phyloP scores from a whole-genome alignment of 352 stramenopile genomes.

The Halophytophthora batemanensis region DNA sequence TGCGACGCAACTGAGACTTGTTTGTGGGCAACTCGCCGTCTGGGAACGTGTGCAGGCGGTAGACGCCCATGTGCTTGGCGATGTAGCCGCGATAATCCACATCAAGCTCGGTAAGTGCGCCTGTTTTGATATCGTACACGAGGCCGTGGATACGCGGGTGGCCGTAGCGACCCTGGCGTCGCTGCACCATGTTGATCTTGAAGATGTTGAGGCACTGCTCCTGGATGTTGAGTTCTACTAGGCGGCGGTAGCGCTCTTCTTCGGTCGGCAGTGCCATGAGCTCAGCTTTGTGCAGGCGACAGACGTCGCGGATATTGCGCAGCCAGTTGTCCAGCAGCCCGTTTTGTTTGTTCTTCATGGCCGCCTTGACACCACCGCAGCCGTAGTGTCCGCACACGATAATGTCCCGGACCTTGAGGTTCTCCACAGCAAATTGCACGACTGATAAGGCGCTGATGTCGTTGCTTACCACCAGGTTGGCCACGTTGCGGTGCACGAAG shows the following conservation, averaged over 20 bases:
- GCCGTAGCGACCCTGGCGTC: slow-evolving; percentile 57
- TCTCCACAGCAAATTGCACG: slow-evolving; percentile 83
- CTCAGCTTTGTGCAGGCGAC: slow-evolving; percentile 10
- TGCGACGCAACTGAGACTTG: slow-evolving; percentile 47
- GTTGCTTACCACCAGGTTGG: slow-evolving; percentile 71
- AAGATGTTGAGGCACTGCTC: slow-evolving; percentile 86
- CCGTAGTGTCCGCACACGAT: slow-evolving; percentile 92
- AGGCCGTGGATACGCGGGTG: slow-evolving; percentile 70
- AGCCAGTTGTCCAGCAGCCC: slow-evolving; percentile 91
- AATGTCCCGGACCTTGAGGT: slow-evolving; percentile 90
- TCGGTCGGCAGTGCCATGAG: slow-evolving; percentile 9
- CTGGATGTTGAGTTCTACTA: slow-evolving; percentile 83
- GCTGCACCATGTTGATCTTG: slow-evolving; percentile 84
- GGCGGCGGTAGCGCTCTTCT: slow-evolving; percentile 31
- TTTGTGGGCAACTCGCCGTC: slow-evolving; percentile 50
- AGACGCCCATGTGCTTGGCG: slow-evolving; percentile 47
- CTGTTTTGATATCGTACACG: slow-evolving; percentile 67
- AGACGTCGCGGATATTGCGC: slow-evolving; percentile 67
- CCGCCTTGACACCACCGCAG: slow-evolving; percentile 85
- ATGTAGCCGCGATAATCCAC: slow-evolving; percentile 49
- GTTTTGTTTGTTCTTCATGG: slow-evolving; percentile 74
- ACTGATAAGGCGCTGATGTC: slow-evolving; percentile 64
- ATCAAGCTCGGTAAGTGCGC: slow-evolving; percentile 58
- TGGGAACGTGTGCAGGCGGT: slow-evolving; percentile 51
- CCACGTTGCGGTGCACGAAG: slow-evolving; percentile 91